Evolutionary conservation across 768 basidiomycete genomes (phyloP), one percentile per base, ranked within the genome.

Genomic region (Butyriboletus loyo): DNA sequence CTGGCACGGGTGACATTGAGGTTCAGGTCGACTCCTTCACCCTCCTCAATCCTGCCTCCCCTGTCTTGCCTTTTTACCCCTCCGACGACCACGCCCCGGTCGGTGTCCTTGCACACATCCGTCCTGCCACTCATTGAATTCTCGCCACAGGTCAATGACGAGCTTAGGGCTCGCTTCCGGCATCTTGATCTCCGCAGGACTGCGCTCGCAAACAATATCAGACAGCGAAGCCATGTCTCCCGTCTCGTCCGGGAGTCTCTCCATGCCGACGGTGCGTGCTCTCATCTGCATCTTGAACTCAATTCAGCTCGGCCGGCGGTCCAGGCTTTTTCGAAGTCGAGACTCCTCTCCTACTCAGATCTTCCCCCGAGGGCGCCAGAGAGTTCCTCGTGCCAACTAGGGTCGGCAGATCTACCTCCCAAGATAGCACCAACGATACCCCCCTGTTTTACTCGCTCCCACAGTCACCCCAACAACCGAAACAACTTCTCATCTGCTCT

Each of bases 391-490:
- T 97, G 40, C 93, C 93, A 45, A 82, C 85, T 24, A 87, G 93
- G 40, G 62, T 74, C 38, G 66, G 73, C 50, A 60, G 63, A 51
- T 71, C 74, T 34, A 53, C 70, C 50, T 59, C 62, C 53, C 59
- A 52, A 21, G 46, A 35, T 32, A 57, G 39, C 53, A 55, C 77
- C 36, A 32, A 37, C 9, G 40, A 41, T 40, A 43, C 59, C 32
- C 73, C 75, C 34, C 72, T 78, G 34, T 97, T 96, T 66, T 97
- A 93, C 68, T 91, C 95, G 0, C 79, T 97, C 44, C 85, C 91
- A 11, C 95, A 97, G 71, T 97, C 94, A 0, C 95, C 95, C 3
- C 95, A 98, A 67, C 94, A 96, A 70, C 92, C 93, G 4, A 98
- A 97, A 68, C 95, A 97, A 66, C 77, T 97, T 5, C 78, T 98